These are phyloP conservation scores for Arthromyces matolae DNA, from an alignment of 768 basidiomycete species.

Conservation along the genomic window DNA sequence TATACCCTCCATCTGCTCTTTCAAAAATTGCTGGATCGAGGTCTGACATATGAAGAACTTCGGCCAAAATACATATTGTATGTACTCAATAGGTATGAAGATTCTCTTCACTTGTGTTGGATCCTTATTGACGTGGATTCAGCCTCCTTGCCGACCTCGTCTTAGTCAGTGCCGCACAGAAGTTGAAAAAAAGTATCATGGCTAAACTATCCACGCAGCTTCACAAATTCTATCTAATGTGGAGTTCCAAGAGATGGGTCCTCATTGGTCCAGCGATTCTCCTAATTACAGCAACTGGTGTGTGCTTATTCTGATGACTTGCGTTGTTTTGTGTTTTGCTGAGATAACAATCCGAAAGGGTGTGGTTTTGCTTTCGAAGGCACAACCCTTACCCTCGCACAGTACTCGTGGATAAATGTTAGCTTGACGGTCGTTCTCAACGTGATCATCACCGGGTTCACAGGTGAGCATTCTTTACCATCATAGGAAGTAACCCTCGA, in stretches of 20 bases:
- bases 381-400: constrained; percentile 13
- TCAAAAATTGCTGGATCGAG: constrained; percentile 3
- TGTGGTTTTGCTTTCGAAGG: constrained; percentile 17
- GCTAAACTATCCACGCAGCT: constrained; percentile 5
- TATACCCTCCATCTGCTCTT: constrained; percentile 14
- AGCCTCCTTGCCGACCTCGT: constrained; percentile 16
- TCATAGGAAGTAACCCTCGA: neutral
- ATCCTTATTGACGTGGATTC: neutral
- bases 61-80: constrained; percentile 18
- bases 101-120: neutral
- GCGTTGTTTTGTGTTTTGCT: no score
- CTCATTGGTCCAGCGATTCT: constrained; percentile 12
- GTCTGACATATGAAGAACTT: constrained; percentile 11
- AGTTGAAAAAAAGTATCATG: neutral
- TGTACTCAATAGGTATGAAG: constrained; percentile 16
- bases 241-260: constrained; percentile 10
- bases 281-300: constrained; percentile 15
- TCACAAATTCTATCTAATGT: constrained; percentile 19
- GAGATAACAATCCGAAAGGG: no score
- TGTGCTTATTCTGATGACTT: no score
- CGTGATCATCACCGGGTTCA: constrained; percentile 29
- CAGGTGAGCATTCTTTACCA: constrained; percentile 22
- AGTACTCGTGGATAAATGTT: constrained; percentile 30
- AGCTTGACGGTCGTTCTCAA: constrained; percentile 32
- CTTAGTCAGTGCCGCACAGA: constrained; percentile 7